Conservation (phyloP, 257 asterid species). For the Solanum bukasovii region DNA sequence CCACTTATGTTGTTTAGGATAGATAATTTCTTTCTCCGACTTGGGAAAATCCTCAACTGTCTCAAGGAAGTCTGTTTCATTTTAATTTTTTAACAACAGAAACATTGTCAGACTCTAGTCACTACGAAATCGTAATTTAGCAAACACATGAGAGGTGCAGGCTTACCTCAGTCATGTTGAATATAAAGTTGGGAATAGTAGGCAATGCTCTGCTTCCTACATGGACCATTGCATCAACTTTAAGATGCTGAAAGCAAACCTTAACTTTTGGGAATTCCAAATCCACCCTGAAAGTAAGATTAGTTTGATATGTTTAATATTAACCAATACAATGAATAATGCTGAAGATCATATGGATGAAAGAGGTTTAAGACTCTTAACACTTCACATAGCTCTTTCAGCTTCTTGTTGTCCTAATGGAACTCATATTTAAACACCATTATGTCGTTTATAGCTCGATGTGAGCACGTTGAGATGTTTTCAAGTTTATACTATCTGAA, state of each 20-base stretch:
- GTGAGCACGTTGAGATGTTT: neutral
- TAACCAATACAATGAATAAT: neutral
- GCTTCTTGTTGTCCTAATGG: neutral
- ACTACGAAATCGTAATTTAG: neutral
- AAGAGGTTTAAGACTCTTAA: neutral
- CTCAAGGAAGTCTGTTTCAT: conserved; percentile 43
- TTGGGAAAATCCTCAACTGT: conserved; percentile 42
- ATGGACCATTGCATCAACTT: conserved; percentile 54
- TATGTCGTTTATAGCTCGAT: neutral
- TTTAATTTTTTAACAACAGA: neutral
- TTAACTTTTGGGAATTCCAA: conserved; percentile 60
- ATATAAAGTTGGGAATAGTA: conserved; percentile 58
- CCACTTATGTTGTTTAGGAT: conserved; percentile 52
- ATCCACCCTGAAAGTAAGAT: conserved; percentile 29
- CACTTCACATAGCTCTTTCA: neutral
- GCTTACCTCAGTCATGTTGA: conserved; percentile 63
- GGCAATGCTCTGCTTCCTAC: conserved; percentile 73
- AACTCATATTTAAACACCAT: neutral
- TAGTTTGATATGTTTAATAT: neutral
- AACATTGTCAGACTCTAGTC: conserved; percentile 10
- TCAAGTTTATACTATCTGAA: neutral
- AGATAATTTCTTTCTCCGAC: conserved; percentile 37
- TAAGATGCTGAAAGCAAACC: conserved; percentile 55
- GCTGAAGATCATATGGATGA: neutral
- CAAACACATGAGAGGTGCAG: neutral